These are phyloP conservation scores for Candida qinlingensis DNA, from an alignment of 805 yeast species.

Conservation along the genomic window DNA sequence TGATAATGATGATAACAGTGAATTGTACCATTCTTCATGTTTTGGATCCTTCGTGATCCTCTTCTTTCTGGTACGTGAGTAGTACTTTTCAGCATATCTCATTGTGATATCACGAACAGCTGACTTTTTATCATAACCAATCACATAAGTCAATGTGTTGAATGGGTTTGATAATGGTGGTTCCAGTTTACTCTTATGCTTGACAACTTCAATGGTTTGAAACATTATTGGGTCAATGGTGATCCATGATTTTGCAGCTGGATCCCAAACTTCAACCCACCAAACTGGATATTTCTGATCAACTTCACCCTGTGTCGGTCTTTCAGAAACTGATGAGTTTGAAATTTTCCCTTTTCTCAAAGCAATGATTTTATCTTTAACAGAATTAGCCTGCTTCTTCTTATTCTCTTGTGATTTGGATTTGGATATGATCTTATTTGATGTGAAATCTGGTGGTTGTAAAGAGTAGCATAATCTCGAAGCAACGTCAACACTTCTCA, in stretches of 20 bases:
- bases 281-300: constrained; percentile 57
- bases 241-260: constrained; percentile 66
- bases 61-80: constrained; percentile 70
- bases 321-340: constrained; percentile 1
- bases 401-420: neutral
- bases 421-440: constrained; percentile 14
- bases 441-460: constrained; percentile 85
- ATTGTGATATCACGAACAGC: constrained; percentile 80
- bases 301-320: constrained; percentile 17
- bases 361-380: constrained; percentile 14
- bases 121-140: constrained; percentile 67
- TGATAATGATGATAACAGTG: constrained; percentile 28
- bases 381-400: constrained; percentile 1
- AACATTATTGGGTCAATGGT: constrained; percentile 77
- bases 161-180: constrained; percentile 60
- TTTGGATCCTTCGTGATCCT: constrained; percentile 60
- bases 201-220: constrained; percentile 55
- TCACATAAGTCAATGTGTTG: constrained; percentile 64
- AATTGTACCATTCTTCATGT: constrained; percentile 51
- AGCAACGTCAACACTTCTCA: constrained; percentile 65
- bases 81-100: constrained; percentile 65
- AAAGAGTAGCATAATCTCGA: constrained; percentile 76
- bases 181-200: constrained; percentile 53
- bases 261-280: constrained; percentile 96
- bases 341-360: constrained; percentile 18